Evolutionary conservation across 108 stramenopile species (phyloP).

Genomic region (Schizochytrium sp.): DNA sequence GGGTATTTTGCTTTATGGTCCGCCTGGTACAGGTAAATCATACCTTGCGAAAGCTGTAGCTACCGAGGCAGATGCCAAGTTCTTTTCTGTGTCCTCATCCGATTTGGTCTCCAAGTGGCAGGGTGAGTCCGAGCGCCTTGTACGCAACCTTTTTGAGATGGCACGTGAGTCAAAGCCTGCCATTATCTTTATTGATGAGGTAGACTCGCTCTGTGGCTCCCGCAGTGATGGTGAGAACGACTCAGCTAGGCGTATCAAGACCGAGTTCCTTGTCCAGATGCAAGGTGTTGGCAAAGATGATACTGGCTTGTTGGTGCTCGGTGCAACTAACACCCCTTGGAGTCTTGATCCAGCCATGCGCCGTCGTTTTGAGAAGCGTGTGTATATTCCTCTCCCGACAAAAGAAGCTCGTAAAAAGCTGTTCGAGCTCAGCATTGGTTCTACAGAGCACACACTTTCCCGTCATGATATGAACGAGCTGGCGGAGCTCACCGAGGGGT

Average conservation of each 20-base stretch:
- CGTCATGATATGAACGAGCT: constrained; percentile 86
- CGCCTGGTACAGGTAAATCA: constrained; percentile 83
- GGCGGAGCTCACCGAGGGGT: constrained; percentile 86
- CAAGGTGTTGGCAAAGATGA: constrained; percentile 91
- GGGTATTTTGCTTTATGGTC: constrained; percentile 95
- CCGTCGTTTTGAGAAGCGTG: constrained; percentile 97
- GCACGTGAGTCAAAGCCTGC: constrained; percentile 86
- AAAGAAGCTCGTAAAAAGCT: constrained; percentile 85
- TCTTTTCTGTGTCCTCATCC: constrained; percentile 95
- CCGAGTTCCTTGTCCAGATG: constrained; percentile 99
- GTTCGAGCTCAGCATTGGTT: constrained; percentile 88
- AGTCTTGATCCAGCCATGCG: constrained; percentile 99
- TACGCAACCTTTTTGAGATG: constrained; percentile 97
- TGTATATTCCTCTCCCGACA: constrained; percentile 98
- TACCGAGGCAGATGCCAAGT: constrained; percentile 96
- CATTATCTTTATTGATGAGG: constrained; percentile 98
- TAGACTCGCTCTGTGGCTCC: constrained; percentile 91
- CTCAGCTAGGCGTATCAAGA: constrained; percentile 91
- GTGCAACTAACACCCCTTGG: constrained; percentile 99
- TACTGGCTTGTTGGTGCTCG: constrained; percentile 86
- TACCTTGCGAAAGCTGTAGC: constrained; percentile 99
- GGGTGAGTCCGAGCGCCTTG: constrained; percentile 96
- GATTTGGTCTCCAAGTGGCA: constrained; percentile 98
- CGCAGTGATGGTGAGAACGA: constrained; percentile 92
- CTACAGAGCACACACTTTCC: constrained; percentile 86